phyloP scores from a whole-genome alignment of 768 basidiomycete genomes.

The Sporobolomyces phaffii region DNA sequence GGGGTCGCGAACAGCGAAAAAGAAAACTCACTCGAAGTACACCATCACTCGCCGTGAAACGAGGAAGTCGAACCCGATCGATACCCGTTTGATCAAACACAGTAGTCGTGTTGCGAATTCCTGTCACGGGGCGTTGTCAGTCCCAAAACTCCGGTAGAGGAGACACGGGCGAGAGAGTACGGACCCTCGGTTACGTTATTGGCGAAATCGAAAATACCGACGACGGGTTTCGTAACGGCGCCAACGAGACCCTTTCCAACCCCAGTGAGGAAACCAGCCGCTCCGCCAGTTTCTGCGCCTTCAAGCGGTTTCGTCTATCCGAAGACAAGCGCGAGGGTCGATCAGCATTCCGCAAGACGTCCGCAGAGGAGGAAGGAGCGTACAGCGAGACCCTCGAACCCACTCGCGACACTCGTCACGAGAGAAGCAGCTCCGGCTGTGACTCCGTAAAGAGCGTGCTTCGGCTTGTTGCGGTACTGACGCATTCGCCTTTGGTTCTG shows the following conservation, averaged over 20 bases:
- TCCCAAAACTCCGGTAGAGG: not conserved
- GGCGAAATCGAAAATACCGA: slow-evolving; percentile 92
- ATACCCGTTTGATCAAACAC: slow-evolving; percentile 89
- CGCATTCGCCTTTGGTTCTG: slow-evolving; percentile 80
- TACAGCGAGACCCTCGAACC: slow-evolving; percentile 90
- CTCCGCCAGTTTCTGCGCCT: slow-evolving; percentile 89
- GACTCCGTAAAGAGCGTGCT: slow-evolving; percentile 98
- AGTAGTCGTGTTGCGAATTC: slow-evolving; percentile 95
- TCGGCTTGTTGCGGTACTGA: slow-evolving; percentile 85
- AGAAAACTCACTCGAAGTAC: slow-evolving; percentile 64
- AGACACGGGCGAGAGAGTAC: slow-evolving; percentile 48
- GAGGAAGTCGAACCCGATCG: slow-evolving; percentile 80
- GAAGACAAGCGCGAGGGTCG: too few species aligned
- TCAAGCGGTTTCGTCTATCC: slow-evolving; percentile 98
- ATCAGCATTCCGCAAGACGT: not conserved
- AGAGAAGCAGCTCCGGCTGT: slow-evolving; percentile 89
- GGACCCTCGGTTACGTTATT: slow-evolving; percentile 80
- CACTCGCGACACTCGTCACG: slow-evolving; percentile 87
- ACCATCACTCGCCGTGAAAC: slow-evolving; percentile 77
- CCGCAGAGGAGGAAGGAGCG: not conserved
- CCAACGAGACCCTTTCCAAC: slow-evolving; percentile 93
- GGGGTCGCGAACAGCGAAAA: too few species aligned
- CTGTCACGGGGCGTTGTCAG: slow-evolving; percentile 46
- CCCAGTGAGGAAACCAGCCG: slow-evolving; percentile 94
- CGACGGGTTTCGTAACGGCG: slow-evolving; percentile 89